Evolutionary conservation across 1,139 yeast genomes (phyloP), one percentile per base, ranked within the genome.

Genomic region (Saccharomyces pastorianus): DNA sequence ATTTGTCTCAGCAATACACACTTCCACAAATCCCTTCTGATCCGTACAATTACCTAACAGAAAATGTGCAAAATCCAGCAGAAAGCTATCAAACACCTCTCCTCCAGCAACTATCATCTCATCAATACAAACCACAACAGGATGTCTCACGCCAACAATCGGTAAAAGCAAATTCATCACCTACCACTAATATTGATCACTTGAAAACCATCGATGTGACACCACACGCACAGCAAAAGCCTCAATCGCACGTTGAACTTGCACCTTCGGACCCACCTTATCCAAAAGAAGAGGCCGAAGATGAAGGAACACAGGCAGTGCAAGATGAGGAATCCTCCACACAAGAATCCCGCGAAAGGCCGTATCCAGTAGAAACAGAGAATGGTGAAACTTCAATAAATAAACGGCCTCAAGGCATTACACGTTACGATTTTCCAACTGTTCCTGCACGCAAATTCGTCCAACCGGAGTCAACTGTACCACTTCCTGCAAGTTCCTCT

Each of bases 401-500:
- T 27, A 52, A 38, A 11, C 48, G 55, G 46, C 47, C 55, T 14
- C 50, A 53, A 13, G 68, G 68, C 53, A 71, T 72, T 20, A 73
- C 75, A 0, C 67, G 68, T 50, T 67, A 66, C 53, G 65, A 70
- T 51, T 73, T 73, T 56, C 76, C 76, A 29, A 66, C 71, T 28
- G 76, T 73, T 2, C 76, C 76, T 2, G 56, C 64, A n/a, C 62
- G 60, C 17, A 72, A 66, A 51, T 53, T 69, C 8, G 61, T 61
- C 8, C 55, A 53, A 14, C 47, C 55, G 7, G 59, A 58, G n/a
- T 20, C 32, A 9, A 48, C 26, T 11, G 11, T 20, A 20, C 25
- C 44, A 17, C 20, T 20, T 17, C 6, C 26, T 53, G 32, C 58
- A 57, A 29, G 53, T 50, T 5, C 27, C 51, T 25, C 46, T 9